phyloP scores from a whole-genome alignment of 1,284 basidiomycete genomes.

The Ceratorhiza oryzae-sativae region DNA sequence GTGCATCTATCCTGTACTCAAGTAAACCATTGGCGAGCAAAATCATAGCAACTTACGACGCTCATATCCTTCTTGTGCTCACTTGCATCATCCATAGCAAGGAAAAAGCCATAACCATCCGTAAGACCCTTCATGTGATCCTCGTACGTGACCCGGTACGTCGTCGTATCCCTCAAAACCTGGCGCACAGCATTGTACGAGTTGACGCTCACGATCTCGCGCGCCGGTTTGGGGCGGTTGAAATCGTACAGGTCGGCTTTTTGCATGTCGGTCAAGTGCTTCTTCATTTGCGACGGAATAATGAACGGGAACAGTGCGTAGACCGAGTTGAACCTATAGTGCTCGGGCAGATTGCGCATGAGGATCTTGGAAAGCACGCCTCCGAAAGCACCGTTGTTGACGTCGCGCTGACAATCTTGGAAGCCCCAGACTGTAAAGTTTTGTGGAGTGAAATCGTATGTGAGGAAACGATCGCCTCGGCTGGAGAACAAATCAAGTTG shows the following conservation, averaged over 20 bases:
- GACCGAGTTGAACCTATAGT: conserved; percentile 43
- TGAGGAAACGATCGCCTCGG: conserved; percentile 75
- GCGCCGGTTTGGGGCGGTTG: conserved; percentile 26
- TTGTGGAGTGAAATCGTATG: conserved; percentile 68
- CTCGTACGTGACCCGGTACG: conserved; percentile 41
- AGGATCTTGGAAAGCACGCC: conserved; percentile 42
- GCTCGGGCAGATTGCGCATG: conserved; percentile 42
- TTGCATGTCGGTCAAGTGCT: conserved; percentile 36
- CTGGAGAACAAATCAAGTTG: conserved; percentile 16
- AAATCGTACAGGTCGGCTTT: conserved; percentile 39
- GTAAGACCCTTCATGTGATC: conserved; percentile 39
- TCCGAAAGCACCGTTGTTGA: conserved; percentile 41
- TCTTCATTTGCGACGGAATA: conserved; percentile 38
- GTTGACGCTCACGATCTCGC: conserved; percentile 36
- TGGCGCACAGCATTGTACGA: conserved; percentile 41
- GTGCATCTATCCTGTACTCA: conserved; percentile 17
- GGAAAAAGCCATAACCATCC: conserved; percentile 43
- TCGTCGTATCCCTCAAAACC: conserved; percentile 40
- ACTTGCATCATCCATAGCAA: conserved; percentile 42
- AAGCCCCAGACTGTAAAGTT: conserved; percentile 50
- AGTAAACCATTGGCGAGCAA: background rate
- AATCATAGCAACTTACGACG: conserved; percentile 13
- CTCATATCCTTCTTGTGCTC: conserved; percentile 31
- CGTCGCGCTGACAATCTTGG: conserved; percentile 42
- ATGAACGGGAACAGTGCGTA: conserved; percentile 45